These are phyloP conservation scores for Paraleonurus japonicus DNA, from an alignment of 257 asterid genomes.

Conservation along the genomic window DNA sequence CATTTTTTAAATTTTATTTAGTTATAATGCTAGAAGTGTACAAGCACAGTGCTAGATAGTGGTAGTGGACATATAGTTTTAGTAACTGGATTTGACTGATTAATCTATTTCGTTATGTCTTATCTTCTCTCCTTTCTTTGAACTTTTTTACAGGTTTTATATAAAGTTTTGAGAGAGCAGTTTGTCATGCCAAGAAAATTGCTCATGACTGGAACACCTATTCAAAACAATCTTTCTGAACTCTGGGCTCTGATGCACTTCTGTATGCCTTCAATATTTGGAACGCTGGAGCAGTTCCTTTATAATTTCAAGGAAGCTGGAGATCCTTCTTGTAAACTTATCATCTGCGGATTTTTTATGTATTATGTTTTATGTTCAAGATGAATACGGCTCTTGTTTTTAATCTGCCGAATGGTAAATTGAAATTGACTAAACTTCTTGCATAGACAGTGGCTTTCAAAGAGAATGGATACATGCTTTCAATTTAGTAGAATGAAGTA, in stretches of 20 bases:
- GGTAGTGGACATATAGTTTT: background rate
- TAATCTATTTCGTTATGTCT: background rate
- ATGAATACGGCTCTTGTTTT: background rate
- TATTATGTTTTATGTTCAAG: constrained; percentile 2
- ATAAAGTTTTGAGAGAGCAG: constrained; percentile 57
- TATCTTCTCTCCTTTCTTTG: background rate
- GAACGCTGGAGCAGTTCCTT: constrained; percentile 72
- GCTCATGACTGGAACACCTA: constrained; percentile 96
- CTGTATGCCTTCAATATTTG: constrained; percentile 80
- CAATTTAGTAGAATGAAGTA: constrained; percentile 4
- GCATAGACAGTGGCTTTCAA: background rate
- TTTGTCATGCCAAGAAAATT: constrained; percentile 83
- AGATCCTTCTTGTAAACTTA: constrained; percentile 59
- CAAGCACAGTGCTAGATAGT: background rate
- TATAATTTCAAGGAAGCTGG: constrained; percentile 86
- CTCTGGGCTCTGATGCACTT: constrained; percentile 95
- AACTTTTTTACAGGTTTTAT: constrained; percentile 59
- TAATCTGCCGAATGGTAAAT: background rate
- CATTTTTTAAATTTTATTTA: background rate
- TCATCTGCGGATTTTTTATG: constrained; percentile 20
- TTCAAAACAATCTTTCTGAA: constrained; percentile 88
- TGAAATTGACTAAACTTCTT: background rate
- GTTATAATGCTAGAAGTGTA: constrained; percentile 4
- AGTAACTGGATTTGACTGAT: constrained; percentile 11
- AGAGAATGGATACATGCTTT: constrained; percentile 13